These are phyloP conservation scores for Tuber melanosporum DNA, from an alignment of 495 filamentous ascomycete species.

Conservation along the genomic window DNA sequence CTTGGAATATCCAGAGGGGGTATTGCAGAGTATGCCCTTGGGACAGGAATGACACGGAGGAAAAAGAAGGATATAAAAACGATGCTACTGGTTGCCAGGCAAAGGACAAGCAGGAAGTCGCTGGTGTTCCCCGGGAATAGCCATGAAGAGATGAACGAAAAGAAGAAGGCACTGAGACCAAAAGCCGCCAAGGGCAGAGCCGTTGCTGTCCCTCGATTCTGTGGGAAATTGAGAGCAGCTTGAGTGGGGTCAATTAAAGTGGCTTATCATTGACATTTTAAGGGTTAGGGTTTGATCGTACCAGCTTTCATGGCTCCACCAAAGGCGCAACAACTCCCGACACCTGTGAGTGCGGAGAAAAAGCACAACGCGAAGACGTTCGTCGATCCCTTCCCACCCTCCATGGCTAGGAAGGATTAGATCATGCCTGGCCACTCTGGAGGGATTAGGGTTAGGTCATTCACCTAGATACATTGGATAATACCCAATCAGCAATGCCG, in stretches of 20 bases:
- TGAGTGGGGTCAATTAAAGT: constrained; percentile 13
- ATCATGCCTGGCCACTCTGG: not conserved
- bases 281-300: constrained; percentile 39
- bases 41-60: constrained; percentile 64
- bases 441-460: not conserved
- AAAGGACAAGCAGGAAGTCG: constrained; percentile 70
- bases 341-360: constrained; percentile 74
- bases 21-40: constrained; percentile 58
- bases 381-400: constrained; percentile 58
- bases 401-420: constrained; percentile 38
- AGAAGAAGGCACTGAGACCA: constrained; percentile 94
- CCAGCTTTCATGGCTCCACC: constrained; percentile 73
- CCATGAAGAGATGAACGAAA: constrained; percentile 66
- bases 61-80: constrained; percentile 72
- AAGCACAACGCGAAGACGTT: constrained; percentile 67
- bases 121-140: constrained; percentile 80
- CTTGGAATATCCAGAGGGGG: constrained; percentile 48
- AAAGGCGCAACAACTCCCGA: constrained; percentile 84
- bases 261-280: not conserved
- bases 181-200: constrained; percentile 88
- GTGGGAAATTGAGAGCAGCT: constrained; percentile 88
- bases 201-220: constrained; percentile 86
- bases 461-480: constrained; percentile 63
- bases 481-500: constrained; percentile 69
- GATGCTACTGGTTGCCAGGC: constrained; percentile 69